phyloP scores from a whole-genome alignment of 768 basidiomycete genomes.

The Russula foetens region DNA sequence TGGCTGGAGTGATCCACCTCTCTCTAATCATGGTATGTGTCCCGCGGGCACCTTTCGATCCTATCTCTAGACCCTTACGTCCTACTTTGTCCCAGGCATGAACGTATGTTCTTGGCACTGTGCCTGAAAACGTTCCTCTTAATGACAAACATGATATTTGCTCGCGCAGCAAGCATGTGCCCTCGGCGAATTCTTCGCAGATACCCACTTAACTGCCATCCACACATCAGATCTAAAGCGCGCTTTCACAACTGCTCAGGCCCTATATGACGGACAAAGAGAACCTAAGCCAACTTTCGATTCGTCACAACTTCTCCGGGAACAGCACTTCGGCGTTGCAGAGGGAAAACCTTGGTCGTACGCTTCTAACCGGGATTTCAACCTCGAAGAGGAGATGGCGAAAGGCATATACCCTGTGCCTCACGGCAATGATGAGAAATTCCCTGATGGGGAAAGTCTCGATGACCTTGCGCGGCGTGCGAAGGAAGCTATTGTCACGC shows the following conservation, averaged over 20 bases:
- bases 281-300: constrained; percentile 39
- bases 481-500: constrained; percentile 38
- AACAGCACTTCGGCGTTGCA: constrained; percentile 62
- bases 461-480: constrained; percentile 56
- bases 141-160: neutral
- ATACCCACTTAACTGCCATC: constrained; percentile 43
- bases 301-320: constrained; percentile 46
- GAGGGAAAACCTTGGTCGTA: constrained; percentile 53
- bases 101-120: constrained; percentile 22
- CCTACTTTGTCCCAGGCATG: constrained; percentile 23
- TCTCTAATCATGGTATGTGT: constrained; percentile 64
- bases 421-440: constrained; percentile 39
- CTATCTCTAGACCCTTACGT: neutral
- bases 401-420: constrained; percentile 46
- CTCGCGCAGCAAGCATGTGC: constrained; percentile 30
- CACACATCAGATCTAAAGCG: constrained; percentile 62
- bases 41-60: neutral
- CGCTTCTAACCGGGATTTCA: constrained; percentile 12
- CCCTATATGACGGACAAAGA: constrained; percentile 41
- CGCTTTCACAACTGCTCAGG: constrained; percentile 52
- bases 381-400: constrained; percentile 40
- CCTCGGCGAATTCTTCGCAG: constrained; percentile 44
- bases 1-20: constrained; percentile 64
- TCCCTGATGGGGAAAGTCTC: constrained; percentile 65
- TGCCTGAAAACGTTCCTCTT: neutral